Evolutionary conservation across 257 asterid species (phyloP).

Genomic region (Lycium ferocissimum): DNA sequence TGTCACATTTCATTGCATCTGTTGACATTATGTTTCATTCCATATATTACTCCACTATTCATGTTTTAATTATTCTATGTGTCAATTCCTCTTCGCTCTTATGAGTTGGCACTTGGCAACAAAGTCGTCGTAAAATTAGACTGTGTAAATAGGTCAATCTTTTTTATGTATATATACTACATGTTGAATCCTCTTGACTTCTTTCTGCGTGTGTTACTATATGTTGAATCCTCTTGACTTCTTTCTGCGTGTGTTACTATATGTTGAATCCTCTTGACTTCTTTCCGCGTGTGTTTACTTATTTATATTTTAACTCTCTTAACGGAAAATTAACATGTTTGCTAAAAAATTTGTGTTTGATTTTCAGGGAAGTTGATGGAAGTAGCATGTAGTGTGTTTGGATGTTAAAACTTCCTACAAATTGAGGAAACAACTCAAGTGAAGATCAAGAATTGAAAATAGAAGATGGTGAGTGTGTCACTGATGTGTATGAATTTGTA

Average conservation of each 20-base stretch:
- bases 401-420: conserved; percentile 48
- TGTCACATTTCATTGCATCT: neutral
- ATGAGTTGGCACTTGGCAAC: neutral
- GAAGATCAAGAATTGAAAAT: conserved; percentile 22
- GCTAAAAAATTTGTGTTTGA: conserved; percentile 1
- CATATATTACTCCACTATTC: neutral
- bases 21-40: neutral
- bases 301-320: neutral
- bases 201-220: neutral
- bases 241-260: neutral
- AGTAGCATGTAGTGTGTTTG: conserved; percentile 76
- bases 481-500: neutral
- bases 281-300: neutral
- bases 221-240: neutral
- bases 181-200: neutral
- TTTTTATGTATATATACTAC: neutral
- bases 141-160: neutral
- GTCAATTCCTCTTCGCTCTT: neutral
- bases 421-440: conserved; percentile 31
- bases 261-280: too few species aligned
- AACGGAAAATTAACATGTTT: neutral
- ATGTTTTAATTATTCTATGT: neutral
- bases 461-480: conserved; percentile 43
- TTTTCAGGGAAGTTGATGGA: conserved; percentile 87
- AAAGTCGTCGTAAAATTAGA: neutral